Evolutionary conservation across 495 filamentous ascomycete species (phyloP).

Genomic region (Penicillium crystallinum): DNA sequence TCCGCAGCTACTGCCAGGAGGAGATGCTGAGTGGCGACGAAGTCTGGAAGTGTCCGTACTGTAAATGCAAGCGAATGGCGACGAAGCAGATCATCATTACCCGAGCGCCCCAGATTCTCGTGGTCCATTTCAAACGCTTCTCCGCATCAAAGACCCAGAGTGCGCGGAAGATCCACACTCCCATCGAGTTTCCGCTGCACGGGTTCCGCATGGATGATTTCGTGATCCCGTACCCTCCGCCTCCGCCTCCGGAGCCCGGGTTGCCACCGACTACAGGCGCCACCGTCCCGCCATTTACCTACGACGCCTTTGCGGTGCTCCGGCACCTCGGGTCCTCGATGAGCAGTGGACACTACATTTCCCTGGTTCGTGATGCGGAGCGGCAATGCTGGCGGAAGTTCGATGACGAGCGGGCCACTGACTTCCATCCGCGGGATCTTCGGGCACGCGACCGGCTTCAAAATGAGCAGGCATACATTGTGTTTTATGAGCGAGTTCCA

Average conservation of each 20-base stretch:
- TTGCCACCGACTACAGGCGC: conserved; percentile 21
- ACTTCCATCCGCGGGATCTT: conserved; percentile 54
- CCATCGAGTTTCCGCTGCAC: conserved; percentile 63
- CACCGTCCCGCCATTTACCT: conserved; percentile 60
- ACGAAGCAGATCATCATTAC: conserved; percentile 72
- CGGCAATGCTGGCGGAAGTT: conserved; percentile 60
- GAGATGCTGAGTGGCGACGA: conserved; percentile 64
- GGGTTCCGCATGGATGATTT: conserved; percentile 60
- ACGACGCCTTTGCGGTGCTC: conserved; percentile 68
- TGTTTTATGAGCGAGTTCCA: conserved; percentile 57
- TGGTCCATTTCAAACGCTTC: conserved; percentile 76
- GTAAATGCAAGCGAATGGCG: conserved; percentile 62
- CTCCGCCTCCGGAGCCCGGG: conserved; percentile 23
- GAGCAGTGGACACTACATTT: conserved; percentile 66
- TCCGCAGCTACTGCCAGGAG: conserved; percentile 62
- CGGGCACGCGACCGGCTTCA: conserved; percentile 44
- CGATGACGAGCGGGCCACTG: conserved; percentile 56
- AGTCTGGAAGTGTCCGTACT: conserved; percentile 66
- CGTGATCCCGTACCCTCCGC: conserved; percentile 38
- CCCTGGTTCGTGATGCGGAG: conserved; percentile 56
- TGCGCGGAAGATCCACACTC: conserved; percentile 61
- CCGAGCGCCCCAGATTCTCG: conserved; percentile 62
- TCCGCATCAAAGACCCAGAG: conserved; percentile 51
- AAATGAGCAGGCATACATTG: conserved; percentile 63
- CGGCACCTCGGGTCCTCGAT: conserved; percentile 61